phyloP scores from a whole-genome alignment of 768 basidiomycete genomes.

The Sistotremastrum suecicum region DNA sequence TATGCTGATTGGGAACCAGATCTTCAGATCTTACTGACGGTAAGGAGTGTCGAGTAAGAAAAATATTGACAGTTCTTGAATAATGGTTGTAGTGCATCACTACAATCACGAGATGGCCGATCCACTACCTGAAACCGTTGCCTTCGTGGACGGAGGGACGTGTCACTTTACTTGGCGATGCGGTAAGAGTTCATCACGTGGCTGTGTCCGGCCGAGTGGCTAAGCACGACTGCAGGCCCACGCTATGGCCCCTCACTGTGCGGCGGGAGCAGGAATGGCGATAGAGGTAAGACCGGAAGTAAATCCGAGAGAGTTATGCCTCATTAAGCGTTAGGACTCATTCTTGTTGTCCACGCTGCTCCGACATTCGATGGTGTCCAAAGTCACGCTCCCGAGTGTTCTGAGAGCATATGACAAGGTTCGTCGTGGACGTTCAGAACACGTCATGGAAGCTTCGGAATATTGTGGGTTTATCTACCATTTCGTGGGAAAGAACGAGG shows the following conservation, averaged over 20 bases:
- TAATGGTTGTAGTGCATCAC: constrained; percentile 31
- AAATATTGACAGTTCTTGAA: background rate
- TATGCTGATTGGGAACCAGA: constrained; percentile 49
- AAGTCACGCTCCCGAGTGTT: too few relatives aligned
- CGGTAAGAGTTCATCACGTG: constrained; percentile 11
- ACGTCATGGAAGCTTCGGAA: too few relatives aligned
- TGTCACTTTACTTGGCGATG: constrained; percentile 33
- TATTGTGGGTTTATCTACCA: too few relatives aligned
- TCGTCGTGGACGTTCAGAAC: too few relatives aligned
- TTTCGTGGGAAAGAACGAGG: too few relatives aligned
- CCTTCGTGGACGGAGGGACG: constrained; percentile 35
- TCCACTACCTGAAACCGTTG: constrained; percentile 42
- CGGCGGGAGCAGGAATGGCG: constrained; percentile 29
- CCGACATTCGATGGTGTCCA: too few relatives aligned
- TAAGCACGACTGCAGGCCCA: constrained; percentile 15
- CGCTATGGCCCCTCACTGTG: constrained; percentile 29
- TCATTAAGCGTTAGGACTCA: too few relatives aligned
- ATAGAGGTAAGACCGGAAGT: constrained; percentile 20
- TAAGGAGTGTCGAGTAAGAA: constrained; percentile 13
- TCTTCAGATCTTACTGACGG: constrained; percentile 40
- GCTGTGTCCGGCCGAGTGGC: background rate
- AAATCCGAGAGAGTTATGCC: too few relatives aligned
- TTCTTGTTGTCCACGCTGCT: too few relatives aligned
- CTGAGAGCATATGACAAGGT: too few relatives aligned
- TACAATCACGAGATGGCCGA: constrained; percentile 43